Evolutionary conservation across 768 basidiomycete genomes (phyloP), one percentile per base, ranked within the genome.

Genomic region (Boletus reticulatus): DNA sequence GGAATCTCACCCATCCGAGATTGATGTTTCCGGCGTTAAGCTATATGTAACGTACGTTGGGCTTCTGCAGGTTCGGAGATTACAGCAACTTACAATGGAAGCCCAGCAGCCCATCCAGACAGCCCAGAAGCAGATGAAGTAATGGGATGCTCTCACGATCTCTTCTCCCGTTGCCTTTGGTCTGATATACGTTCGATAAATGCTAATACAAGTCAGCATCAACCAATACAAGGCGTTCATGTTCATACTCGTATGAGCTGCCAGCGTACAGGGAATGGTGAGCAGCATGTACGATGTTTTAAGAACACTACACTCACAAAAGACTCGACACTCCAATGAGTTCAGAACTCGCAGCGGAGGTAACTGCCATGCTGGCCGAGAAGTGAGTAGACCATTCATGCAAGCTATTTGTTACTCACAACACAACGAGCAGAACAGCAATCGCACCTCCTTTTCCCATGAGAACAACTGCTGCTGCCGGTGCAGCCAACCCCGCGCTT

Each of bases 381-480:
- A 29, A 29, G 20, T 42, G 53, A 29, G 27, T 9, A 34, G 19
- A 14, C 24, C 14, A 38, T 20, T 49, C n/a, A n/a, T 24, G 6
- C 27, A n/a, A 9, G 8, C 3, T 4, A 37, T 14, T 24, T 6
- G 42, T 37, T 10, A 54, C 72, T 50, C 51, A 67, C 63, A 80
- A 79, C n/a, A 78, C 73, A 3, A 80, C 77, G 13, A 80, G 61
- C 27, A 29, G 27, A 27, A 80, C 62, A 2, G 77, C 75, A 32
- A 75, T 69, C 4, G 75, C 79, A 3, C 79, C 78, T 6, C 73
- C 68, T 50, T 74, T 76, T 6, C 78, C 79, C 67, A 80, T 74
- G 17, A 81, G 70, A 3, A 76, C 77, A 6, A 68, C 72, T 0
- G 78, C 78, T 3, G 80, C 78, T 2, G 78, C 75, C 20, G 79